Percentiles rank a stretch among this genome's conserved stretches.
Conservation (phyloP, 495 filamentous ascomycete species). For the Diplogelasinospora grovesii region DNA sequence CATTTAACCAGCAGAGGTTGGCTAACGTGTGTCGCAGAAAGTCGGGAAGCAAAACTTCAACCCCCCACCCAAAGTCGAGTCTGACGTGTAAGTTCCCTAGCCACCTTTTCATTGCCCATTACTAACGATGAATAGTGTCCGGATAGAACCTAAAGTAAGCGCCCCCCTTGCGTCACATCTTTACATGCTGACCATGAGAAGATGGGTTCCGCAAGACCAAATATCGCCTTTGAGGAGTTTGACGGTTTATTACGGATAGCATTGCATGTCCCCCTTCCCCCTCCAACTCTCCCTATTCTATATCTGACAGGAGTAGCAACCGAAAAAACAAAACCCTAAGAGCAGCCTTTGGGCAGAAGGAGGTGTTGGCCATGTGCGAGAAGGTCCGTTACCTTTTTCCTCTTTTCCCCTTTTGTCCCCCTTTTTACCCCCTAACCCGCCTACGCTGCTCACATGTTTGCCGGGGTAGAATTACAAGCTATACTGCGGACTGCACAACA, state of each 20-base stretch:
- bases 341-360: constrained; percentile 63
- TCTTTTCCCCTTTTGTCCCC: not conserved
- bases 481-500: constrained; percentile 78
- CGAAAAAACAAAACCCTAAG: constrained; percentile 63
- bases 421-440: not conserved
- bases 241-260: constrained; percentile 80
- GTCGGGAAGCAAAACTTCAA: constrained; percentile 93
- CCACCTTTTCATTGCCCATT: not conserved
- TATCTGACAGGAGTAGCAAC: too few relatives aligned
- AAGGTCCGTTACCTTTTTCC: constrained; percentile 17
- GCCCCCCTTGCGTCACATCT: not conserved
- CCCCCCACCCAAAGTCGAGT: constrained; percentile 86
- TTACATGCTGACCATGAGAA: constrained; percentile 58
- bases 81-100: constrained; percentile 58
- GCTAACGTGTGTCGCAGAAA: constrained; percentile 45
- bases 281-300: too few relatives aligned
- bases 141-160: constrained; percentile 24
- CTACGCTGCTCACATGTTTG: not conserved
- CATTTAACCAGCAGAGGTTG: too few relatives aligned
- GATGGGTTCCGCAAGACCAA: constrained; percentile 62
- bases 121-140: constrained; percentile 17
- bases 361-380: constrained; percentile 74
- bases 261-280: constrained; percentile 52
- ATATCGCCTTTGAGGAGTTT: constrained; percentile 89
- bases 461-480: constrained; percentile 75